phyloP scores from a whole-genome alignment of 1,284 basidiomycete genomes.

The Abortiporus biennis region DNA sequence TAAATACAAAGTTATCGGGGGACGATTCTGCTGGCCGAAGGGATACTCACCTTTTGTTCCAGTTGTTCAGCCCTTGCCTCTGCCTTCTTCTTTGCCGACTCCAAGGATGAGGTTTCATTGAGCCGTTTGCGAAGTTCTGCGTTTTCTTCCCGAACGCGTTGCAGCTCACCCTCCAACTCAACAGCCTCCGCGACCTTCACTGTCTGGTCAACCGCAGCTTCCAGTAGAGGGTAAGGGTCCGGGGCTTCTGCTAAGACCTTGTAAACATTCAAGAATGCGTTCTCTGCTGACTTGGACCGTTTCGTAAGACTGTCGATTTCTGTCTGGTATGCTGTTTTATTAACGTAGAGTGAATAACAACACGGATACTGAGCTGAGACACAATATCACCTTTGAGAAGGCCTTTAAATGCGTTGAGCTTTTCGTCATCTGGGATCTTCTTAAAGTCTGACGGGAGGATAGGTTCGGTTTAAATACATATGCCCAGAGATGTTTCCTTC shows the following conservation, averaged over 20 bases:
- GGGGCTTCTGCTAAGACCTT: constrained; percentile 92
- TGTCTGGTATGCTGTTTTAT: constrained; percentile 76
- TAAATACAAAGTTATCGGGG: constrained; percentile 22
- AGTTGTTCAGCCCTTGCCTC: constrained; percentile 71
- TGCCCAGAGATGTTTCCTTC: constrained; percentile 8
- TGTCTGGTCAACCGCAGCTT: constrained; percentile 90
- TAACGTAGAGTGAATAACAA: not conserved
- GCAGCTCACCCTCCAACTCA: constrained; percentile 69
- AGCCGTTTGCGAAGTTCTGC: constrained; percentile 67
- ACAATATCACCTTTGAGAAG: constrained; percentile 67
- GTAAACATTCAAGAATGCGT: constrained; percentile 90
- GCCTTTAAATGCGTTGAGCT: constrained; percentile 79
- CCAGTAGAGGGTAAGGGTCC: constrained; percentile 93
- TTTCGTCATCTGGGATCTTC: constrained; percentile 84
- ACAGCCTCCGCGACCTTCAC: constrained; percentile 80
- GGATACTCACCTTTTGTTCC: constrained; percentile 68
- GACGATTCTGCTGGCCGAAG: constrained; percentile 1
- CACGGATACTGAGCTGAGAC: not conserved
- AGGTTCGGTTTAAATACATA: constrained; percentile 3
- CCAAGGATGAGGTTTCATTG: constrained; percentile 56
- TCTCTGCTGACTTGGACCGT: constrained; percentile 87
- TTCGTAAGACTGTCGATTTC: constrained; percentile 96
- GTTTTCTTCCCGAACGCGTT: constrained; percentile 74
- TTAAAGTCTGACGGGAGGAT: constrained; percentile 70
- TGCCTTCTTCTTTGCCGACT: constrained; percentile 73